Conservation (phyloP, 129 eudicot genomes). For the Oenanthe sinensis region DNA sequence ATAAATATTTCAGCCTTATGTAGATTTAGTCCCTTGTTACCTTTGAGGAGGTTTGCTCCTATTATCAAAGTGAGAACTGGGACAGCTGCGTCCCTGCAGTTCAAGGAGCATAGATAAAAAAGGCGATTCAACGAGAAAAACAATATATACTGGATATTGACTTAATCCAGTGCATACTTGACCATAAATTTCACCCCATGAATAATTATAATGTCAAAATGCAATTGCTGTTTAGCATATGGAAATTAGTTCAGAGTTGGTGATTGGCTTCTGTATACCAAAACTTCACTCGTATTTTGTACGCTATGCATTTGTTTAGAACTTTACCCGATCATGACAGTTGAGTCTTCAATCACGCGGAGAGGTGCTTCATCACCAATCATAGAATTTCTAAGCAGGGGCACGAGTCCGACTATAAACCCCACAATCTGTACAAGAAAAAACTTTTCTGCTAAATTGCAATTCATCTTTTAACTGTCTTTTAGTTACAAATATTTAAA, state of each 20-base stretch:
- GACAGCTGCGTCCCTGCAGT: slow-evolving; percentile 62
- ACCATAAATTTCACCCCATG: neutral
- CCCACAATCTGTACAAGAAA: slow-evolving; percentile 37
- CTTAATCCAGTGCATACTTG: neutral
- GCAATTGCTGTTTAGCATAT: neutral
- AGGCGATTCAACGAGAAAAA: neutral
- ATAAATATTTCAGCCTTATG: neutral
- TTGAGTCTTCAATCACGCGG: slow-evolving; percentile 39
- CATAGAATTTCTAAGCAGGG: slow-evolving; percentile 22
- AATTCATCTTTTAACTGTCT: neutral
- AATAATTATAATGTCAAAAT: neutral
- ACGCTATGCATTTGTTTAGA: neutral
- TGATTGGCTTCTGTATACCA: neutral
- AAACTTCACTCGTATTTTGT: neutral
- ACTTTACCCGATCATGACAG: slow-evolving; percentile 36
- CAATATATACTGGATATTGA: neutral
- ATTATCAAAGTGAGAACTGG: slow-evolving; percentile 63
- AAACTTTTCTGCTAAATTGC: neutral
- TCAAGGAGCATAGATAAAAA: neutral
- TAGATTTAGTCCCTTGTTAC: slow-evolving; percentile 16
- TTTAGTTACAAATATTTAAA: neutral
- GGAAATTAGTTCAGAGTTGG: neutral
- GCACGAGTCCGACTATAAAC: slow-evolving; percentile 42
- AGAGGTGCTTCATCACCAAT: slow-evolving; percentile 52
- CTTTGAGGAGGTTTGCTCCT: slow-evolving; percentile 81